Conservation (phyloP, 208 protist species). For the Wallacemonas sp. region DNA sequence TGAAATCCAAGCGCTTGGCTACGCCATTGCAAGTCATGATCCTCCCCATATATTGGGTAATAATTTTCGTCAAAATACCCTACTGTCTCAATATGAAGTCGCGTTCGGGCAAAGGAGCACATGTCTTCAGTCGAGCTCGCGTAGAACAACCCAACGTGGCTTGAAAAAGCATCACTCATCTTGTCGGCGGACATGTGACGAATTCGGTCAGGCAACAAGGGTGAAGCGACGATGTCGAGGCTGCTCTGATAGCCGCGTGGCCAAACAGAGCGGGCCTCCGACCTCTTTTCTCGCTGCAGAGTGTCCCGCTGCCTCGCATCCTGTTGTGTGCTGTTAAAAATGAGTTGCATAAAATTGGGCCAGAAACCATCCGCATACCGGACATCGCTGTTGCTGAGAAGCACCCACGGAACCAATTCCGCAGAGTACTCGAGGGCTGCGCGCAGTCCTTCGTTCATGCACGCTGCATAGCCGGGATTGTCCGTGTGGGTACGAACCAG, state of each 20-base stretch:
- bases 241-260: background rate
- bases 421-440: constrained; percentile 21
- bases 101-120: constrained; percentile 36
- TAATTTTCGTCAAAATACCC: constrained; percentile 64
- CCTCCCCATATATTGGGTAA: constrained; percentile 57
- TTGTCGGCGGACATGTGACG: constrained; percentile 22
- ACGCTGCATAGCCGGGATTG: constrained; percentile 29
- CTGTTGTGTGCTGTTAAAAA: constrained; percentile 1
- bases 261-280: constrained; percentile 21
- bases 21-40: constrained; percentile 43
- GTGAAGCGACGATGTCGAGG: constrained; percentile 25
- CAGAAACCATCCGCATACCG: constrained; percentile 25
- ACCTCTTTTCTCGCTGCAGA: background rate
- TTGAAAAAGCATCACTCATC: constrained; percentile 19
- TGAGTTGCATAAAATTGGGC: constrained; percentile 19
- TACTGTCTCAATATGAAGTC: constrained; percentile 38
- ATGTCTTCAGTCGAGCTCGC: constrained; percentile 13
- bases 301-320: background rate
- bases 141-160: constrained; percentile 35
- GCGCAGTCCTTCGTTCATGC: constrained; percentile 35
- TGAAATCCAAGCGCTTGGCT: constrained; percentile 28
- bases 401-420: constrained; percentile 35
- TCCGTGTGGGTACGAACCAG: constrained; percentile 21
- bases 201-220: constrained; percentile 43
- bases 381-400: constrained; percentile 40